These are phyloP conservation scores for Cicer bijugum DNA, from an alignment of 306 rosid genomes.

Conservation along the genomic window DNA sequence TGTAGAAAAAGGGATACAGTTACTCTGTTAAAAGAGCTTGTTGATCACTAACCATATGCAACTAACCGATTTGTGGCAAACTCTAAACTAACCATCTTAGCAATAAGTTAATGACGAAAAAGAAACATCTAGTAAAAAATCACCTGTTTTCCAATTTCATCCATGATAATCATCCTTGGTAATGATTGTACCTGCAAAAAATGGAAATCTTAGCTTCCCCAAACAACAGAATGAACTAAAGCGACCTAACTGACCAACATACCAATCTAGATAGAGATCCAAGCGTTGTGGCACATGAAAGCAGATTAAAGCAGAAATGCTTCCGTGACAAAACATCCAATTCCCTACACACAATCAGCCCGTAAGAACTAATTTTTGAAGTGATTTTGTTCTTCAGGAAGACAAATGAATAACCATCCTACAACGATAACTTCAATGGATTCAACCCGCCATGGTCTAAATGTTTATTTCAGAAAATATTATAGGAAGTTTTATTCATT, in stretches of 20 bases:
- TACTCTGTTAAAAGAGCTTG: not conserved
- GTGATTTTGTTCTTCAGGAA: constrained; percentile 11
- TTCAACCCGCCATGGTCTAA: not conserved
- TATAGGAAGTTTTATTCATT: constrained; percentile 2
- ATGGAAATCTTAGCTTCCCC: constrained; percentile 32
- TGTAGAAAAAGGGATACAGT: not conserved
- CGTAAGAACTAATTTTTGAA: constrained; percentile 41
- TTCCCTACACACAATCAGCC: constrained; percentile 66
- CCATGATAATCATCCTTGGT: constrained; percentile 97
- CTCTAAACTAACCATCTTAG: not conserved
- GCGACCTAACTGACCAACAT: constrained; percentile 38
- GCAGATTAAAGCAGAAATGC: constrained; percentile 88
- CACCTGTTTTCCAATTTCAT: constrained; percentile 98
- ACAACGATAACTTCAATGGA: constrained; percentile 4
- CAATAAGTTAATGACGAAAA: not conserved
- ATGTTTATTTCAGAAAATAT: not conserved
- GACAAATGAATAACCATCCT: constrained; percentile 10
- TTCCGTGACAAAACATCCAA: constrained; percentile 82
- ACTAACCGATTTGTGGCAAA: not conserved
- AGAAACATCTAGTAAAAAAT: constrained; percentile 33
- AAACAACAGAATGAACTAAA: constrained; percentile 21
- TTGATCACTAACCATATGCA: constrained; percentile 2
- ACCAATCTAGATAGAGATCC: constrained; percentile 98
- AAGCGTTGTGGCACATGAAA: constrained; percentile 88
- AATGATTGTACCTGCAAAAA: constrained; percentile 84